Evolutionary conservation across 1,284 basidiomycete species (phyloP).

Genomic region (Moniliella sp.): DNA sequence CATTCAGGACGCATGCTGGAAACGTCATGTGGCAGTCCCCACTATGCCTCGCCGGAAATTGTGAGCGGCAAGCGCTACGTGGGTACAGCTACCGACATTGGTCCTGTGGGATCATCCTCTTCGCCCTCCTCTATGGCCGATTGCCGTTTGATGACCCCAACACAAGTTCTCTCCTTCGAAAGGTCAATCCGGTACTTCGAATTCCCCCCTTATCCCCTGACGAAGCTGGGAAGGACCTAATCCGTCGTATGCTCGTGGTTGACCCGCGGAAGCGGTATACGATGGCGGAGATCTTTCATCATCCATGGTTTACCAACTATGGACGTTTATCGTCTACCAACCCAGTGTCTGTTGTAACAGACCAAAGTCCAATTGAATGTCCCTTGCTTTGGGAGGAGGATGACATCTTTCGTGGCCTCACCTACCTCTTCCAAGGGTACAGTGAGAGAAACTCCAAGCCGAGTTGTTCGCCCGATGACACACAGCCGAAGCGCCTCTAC

Average conservation of each 20-base stretch:
- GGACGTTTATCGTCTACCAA: conserved; percentile 31
- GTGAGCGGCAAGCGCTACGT: conserved; percentile 68
- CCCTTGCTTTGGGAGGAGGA: conserved; percentile 32
- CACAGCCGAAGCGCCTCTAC: conserved; percentile 34
- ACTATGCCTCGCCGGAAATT: conserved; percentile 94
- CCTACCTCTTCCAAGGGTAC: conserved; percentile 54
- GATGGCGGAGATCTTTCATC: conserved; percentile 60
- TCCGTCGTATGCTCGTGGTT: conserved; percentile 65
- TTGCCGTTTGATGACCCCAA: conserved; percentile 86
- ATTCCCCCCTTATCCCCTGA: too few relatives aligned
- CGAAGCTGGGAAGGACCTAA: conserved; percentile 59
- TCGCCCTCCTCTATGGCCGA: conserved; percentile 66
- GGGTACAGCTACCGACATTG: conserved; percentile 80
- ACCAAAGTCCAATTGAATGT: conserved; percentile 33
- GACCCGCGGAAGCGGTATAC: conserved; percentile 64
- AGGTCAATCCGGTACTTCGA: conserved; percentile 53
- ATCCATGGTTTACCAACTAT: conserved; percentile 66
- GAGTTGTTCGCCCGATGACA: conserved; percentile 14
- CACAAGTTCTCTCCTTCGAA: conserved; percentile 53
- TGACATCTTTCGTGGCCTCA: conserved; percentile 72
- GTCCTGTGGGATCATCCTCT: conserved; percentile 92
- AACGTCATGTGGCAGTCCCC: conserved; percentile 87
- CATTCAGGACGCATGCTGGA: conserved; percentile 51
- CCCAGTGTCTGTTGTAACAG: conserved; percentile 17
- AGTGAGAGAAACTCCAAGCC: conserved; percentile 14